Evolutionary conservation across 495 filamentous ascomycete genomes (phyloP).

Genomic region (Copromyces sp.): DNA sequence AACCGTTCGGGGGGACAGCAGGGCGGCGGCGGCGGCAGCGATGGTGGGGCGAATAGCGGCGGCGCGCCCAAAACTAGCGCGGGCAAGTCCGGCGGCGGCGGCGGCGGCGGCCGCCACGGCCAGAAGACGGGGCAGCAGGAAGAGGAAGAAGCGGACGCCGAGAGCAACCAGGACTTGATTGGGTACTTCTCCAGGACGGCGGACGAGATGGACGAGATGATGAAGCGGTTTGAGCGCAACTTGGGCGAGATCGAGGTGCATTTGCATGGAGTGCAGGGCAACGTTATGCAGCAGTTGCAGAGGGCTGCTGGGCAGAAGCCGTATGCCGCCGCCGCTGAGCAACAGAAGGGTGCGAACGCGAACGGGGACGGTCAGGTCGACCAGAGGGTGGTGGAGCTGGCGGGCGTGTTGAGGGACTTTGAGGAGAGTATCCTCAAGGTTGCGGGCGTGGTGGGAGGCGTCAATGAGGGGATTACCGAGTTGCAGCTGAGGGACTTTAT

Average conservation of each 20-base stretch:
- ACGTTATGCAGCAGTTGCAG: slow-evolving; percentile 59
- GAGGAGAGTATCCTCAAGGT: slow-evolving; percentile 70
- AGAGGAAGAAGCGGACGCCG: slow-evolving; percentile 40
- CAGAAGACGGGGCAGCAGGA: slow-evolving; percentile 7
- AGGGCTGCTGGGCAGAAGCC: slow-evolving; percentile 41
- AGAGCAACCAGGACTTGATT: slow-evolving; percentile 54
- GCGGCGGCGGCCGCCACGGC: too few relatives aligned
- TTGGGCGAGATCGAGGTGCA: slow-evolving; percentile 77
- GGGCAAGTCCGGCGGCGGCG: background rate
- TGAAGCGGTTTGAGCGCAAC: slow-evolving; percentile 56
- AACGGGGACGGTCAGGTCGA: slow-evolving; percentile 10
- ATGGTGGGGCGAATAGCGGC: background rate
- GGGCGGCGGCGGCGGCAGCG: slow-evolving; percentile 6
- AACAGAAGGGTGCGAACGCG: slow-evolving; percentile 11
- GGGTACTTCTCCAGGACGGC: slow-evolving; percentile 65
- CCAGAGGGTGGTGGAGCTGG: slow-evolving; percentile 42
- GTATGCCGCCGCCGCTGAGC: too few relatives aligned
- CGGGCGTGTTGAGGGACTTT: slow-evolving; percentile 62
- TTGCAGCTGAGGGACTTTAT: slow-evolving; percentile 49
- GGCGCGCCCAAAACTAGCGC: background rate
- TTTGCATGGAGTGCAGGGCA: slow-evolving; percentile 62
- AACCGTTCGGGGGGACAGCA: slow-evolving; percentile 22
- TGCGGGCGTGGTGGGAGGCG: slow-evolving; percentile 56
- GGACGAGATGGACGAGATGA: slow-evolving; percentile 58
- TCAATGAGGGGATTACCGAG: slow-evolving; percentile 61